These are phyloP conservation scores for Colletotrichum sp. DNA, from an alignment of 2,329 filamentous ascomycete genomes.

Conservation along the genomic window DNA sequence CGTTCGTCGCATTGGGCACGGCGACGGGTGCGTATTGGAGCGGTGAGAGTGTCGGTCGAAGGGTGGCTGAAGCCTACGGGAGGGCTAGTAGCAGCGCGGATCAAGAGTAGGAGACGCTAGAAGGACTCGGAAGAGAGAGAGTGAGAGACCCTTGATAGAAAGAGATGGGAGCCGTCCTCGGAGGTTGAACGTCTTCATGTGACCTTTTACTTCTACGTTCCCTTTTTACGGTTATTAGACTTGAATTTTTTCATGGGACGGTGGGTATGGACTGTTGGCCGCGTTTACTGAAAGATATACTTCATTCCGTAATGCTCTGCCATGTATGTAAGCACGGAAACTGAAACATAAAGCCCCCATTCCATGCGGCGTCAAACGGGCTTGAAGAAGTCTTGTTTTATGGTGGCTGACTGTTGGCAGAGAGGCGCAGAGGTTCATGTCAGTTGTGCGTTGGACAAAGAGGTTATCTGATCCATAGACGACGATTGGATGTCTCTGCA, in stretches of 20 bases:
- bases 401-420: background rate
- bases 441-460: background rate
- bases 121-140: background rate
- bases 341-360: background rate
- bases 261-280: background rate
- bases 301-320: background rate
- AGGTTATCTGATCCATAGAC: background rate
- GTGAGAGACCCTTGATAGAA: background rate
- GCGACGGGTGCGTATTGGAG: constrained; percentile 93
- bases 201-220: background rate
- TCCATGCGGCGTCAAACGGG: background rate
- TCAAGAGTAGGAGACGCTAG: background rate
- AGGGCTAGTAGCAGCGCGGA: background rate
- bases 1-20: constrained; percentile 87
- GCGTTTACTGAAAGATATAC: background rate
- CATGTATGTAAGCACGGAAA: background rate
- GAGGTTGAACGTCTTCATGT: background rate
- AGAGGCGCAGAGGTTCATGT: background rate
- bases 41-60: constrained; percentile 77
- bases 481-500: background rate
- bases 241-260: background rate
- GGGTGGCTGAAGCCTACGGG: constrained; percentile 63
- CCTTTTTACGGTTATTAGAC: background rate
- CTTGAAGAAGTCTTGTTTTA: background rate
- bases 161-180: background rate